Conservation (phyloP, 108 stramenopile genomes). For the Poteriospumella lacustris region DNA sequence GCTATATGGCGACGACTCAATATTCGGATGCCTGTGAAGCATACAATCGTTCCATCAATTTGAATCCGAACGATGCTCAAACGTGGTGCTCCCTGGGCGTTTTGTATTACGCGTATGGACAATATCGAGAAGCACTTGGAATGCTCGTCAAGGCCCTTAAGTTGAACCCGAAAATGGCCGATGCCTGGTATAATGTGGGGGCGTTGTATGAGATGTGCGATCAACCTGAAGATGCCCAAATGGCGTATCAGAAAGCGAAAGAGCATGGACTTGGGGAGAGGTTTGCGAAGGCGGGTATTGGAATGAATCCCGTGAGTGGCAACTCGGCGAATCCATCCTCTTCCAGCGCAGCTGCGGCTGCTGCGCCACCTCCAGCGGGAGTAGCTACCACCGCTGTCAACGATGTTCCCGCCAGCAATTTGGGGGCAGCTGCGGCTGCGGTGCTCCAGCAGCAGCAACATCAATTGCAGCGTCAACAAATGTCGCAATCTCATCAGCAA, state of each 20-base stretch:
- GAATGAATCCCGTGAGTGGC: background rate
- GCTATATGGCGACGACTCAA: constrained; percentile 31
- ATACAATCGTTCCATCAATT: constrained; percentile 25
- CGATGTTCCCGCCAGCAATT: background rate
- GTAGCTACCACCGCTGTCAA: background rate
- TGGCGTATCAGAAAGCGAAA: constrained; percentile 22
- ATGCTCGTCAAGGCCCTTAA: constrained; percentile 19
- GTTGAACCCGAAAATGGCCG: constrained; percentile 12
- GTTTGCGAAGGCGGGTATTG: constrained; percentile 27
- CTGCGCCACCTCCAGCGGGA: background rate
- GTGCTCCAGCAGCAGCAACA: background rate
- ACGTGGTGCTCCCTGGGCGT: constrained; percentile 27
- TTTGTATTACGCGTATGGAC: constrained; percentile 26
- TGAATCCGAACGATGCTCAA: constrained; percentile 26
- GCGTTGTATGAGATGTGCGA: constrained; percentile 31
- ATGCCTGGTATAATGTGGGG: constrained; percentile 32
- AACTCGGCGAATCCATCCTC: background rate
- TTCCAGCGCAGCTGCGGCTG: background rate
- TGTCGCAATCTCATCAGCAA: background rate
- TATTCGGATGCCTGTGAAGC: constrained; percentile 31
- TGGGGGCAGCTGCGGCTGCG: background rate
- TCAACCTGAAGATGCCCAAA: constrained; percentile 29
- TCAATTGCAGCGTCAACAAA: background rate
- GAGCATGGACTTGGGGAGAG: constrained; percentile 20
- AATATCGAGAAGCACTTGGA: constrained; percentile 19